A percentile compares a stretch with the other conserved stretches of the same genome.
These are phyloP conservation scores for Didymellaceae sp. DNA, from an alignment of 2,329 filamentous ascomycete genomes.

Conservation along the genomic window DNA sequence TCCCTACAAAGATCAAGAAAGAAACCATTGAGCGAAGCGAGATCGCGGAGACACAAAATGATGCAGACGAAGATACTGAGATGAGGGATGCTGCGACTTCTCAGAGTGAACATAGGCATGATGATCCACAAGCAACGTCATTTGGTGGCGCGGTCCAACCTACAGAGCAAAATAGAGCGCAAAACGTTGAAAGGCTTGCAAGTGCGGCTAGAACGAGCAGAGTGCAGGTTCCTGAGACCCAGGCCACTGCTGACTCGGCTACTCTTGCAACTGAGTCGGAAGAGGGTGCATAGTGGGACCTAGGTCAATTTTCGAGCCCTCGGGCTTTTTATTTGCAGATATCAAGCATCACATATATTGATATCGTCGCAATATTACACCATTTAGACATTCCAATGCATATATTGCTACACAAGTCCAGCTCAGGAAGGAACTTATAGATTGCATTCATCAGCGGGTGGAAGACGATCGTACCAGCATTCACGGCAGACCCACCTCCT, in stretches of 20 bases:
- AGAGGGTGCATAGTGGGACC: background rate
- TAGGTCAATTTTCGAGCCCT: background rate
- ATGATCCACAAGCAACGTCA: background rate
- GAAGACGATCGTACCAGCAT: too few species aligned
- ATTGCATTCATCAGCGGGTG: background rate
- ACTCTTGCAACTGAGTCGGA: background rate
- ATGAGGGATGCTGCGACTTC: slow-evolving; percentile 25
- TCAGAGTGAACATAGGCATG: background rate
- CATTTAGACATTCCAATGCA: too few species aligned
- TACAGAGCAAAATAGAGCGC: background rate
- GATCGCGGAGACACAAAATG: slow-evolving; percentile 21
- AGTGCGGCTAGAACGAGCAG: background rate
- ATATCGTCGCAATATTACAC: too few species aligned
- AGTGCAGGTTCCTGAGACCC: slow-evolving; percentile 6
- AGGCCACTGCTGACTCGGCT: background rate
- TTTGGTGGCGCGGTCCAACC: background rate
- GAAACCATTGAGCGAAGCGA: slow-evolving; percentile 27
- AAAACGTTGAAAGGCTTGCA: background rate
- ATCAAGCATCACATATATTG: too few species aligned
- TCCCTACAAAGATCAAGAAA: slow-evolving; percentile 28
- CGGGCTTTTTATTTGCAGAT: too few species aligned
- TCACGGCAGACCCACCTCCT: background rate
- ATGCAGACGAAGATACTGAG: slow-evolving; percentile 26
- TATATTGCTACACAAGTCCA: too few species aligned
- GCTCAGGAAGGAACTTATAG: background rate